phyloP scores from a whole-genome alignment of 1,284 basidiomycete genomes.

The Porogramme epimiltina region DNA sequence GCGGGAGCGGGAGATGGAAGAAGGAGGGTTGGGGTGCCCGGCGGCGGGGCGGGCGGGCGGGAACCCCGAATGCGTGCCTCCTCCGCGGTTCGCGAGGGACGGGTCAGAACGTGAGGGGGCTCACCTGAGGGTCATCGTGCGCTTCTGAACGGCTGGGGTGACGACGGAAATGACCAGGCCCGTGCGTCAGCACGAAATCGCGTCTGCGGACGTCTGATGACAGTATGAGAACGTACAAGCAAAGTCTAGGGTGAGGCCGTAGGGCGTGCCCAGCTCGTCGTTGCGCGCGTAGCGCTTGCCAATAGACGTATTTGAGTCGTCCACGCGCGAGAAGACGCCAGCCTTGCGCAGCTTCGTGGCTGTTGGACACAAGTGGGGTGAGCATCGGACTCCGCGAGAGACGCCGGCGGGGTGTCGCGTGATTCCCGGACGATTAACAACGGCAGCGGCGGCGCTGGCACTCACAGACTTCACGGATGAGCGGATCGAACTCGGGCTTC shows the following conservation, averaged over 20 bases:
- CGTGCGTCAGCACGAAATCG: slow-evolving; percentile 15
- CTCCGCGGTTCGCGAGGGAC: slow-evolving; percentile 1
- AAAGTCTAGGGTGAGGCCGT: slow-evolving; percentile 96
- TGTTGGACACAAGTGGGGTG: slow-evolving; percentile 34
- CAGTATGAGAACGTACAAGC: slow-evolving; percentile 70
- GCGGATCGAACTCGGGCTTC: slow-evolving; percentile 82
- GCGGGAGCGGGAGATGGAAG: neutral
- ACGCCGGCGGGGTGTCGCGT: neutral
- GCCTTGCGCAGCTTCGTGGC: slow-evolving; percentile 85
- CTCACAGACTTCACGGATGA: slow-evolving; percentile 91
- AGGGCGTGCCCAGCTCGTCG: slow-evolving; percentile 98
- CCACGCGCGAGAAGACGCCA: slow-evolving; percentile 90
- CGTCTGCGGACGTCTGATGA: slow-evolving; percentile 9
- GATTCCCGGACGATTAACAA: neutral
- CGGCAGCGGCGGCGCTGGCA: slow-evolving; percentile 27
- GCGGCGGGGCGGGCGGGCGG: neutral
- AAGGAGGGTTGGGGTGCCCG: neutral
- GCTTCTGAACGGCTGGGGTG: slow-evolving; percentile 73
- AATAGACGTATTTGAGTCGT: slow-evolving; percentile 94
- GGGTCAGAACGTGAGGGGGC: slow-evolving; percentile 25
- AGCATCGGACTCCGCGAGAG: neutral
- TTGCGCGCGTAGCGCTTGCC: slow-evolving; percentile 97
- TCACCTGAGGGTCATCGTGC: slow-evolving; percentile 88
- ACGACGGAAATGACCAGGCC: slow-evolving; percentile 5
- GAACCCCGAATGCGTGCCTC: neutral